Percentiles rank a stretch among this genome's conserved stretches.
Evolutionary conservation across 352 stramenopile species (phyloP).

Genomic region (Pythium apleroticum): DNA sequence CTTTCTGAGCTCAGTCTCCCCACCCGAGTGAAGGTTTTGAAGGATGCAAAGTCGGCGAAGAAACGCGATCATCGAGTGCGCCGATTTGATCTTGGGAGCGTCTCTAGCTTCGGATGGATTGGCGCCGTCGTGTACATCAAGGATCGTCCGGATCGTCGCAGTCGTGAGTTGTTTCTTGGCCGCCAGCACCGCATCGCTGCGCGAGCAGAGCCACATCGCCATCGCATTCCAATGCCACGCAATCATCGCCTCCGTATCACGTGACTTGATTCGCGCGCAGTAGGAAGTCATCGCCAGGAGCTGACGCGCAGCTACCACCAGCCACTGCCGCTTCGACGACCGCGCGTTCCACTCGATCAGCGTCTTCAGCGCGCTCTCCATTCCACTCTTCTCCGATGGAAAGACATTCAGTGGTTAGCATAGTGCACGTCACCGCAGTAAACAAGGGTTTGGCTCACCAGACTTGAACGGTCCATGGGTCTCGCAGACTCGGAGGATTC

Average conservation of each 20-base stretch:
- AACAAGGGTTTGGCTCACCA: not conserved
- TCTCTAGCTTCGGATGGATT: not conserved
- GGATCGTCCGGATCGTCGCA: not conserved
- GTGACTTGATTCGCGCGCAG: not conserved
- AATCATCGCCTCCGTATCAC: conserved; percentile 31
- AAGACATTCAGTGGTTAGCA: not conserved
- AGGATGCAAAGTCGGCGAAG: conserved; percentile 17
- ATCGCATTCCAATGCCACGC: conserved; percentile 68
- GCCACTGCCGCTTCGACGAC: conserved; percentile 15
- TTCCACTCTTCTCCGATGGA: conserved; percentile 11
- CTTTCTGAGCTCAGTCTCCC: not conserved
- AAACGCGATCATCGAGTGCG: not conserved
- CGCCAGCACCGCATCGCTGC: conserved; percentile 32
- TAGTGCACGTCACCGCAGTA: not conserved
- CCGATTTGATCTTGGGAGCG: not conserved
- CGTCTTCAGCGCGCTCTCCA: conserved; percentile 2
- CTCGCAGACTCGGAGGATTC: not conserved
- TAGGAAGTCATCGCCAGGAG: conserved; percentile 10
- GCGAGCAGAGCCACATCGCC: conserved; percentile 47
- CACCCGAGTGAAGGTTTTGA: not conserved
- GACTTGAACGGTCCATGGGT: conserved; percentile 2
- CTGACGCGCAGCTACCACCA: conserved; percentile 6
- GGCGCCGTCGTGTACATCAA: conserved; percentile 5
- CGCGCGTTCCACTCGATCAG: conserved; percentile 13
- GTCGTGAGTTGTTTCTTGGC: conserved; percentile 27